phyloP scores from a whole-genome alignment of 202 grass and related monocot genomes.

The Brachypodium distachyon region DNA sequence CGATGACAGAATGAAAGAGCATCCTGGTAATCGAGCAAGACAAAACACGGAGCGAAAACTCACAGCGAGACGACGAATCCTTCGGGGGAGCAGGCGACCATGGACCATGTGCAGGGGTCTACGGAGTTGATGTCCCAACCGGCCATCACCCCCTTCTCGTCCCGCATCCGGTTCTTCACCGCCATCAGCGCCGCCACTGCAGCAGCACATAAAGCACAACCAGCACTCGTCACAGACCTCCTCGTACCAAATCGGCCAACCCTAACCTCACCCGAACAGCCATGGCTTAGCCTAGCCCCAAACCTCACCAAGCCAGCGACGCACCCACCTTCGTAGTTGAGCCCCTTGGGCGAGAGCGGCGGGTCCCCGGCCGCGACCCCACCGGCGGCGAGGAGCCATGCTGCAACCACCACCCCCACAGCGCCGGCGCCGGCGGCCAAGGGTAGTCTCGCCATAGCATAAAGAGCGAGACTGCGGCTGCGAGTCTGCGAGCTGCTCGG shows the following conservation, averaged over 20 bases:
- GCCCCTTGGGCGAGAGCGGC: constrained; percentile 74
- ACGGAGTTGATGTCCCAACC: constrained; percentile 95
- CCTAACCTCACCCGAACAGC: background rate
- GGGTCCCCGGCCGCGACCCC: constrained; percentile 42
- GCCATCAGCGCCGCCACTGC: constrained; percentile 96
- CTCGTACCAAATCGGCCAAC: constrained; percentile 1
- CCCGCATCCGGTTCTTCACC: constrained; percentile 83
- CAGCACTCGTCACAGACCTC: background rate
- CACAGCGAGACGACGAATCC: constrained; percentile 89
- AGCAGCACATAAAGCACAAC: background rate
- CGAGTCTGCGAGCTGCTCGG: background rate
- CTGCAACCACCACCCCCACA: background rate
- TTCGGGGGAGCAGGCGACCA: constrained; percentile 78
- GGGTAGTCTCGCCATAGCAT: constrained; percentile 4
- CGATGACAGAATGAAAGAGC: background rate
- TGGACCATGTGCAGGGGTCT: constrained; percentile 98
- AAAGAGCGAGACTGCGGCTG: background rate
- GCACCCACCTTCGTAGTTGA: constrained; percentile 77
- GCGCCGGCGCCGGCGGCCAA: background rate
- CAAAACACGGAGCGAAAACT: background rate
- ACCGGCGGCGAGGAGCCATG: background rate
- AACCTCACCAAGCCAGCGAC: background rate
- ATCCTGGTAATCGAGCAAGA: background rate
- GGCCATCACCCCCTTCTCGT: constrained; percentile 65
- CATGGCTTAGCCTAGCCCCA: background rate